Conservation (phyloP, 2,329 filamentous ascomycete genomes). For the Sporothrix brasiliensis region DNA sequence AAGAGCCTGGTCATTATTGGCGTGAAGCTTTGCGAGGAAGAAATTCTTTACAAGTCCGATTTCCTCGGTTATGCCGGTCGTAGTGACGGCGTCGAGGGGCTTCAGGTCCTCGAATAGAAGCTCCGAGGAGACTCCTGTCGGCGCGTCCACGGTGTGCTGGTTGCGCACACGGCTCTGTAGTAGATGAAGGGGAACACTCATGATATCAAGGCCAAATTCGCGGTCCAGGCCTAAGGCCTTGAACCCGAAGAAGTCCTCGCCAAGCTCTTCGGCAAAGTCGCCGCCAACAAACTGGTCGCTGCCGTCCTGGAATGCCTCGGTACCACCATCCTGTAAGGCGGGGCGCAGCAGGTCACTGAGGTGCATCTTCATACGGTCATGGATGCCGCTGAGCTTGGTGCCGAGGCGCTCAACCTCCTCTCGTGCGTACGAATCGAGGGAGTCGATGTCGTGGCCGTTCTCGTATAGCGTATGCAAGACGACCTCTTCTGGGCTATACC, state of each 20-base stretch:
- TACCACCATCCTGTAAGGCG: slow-evolving; percentile 76
- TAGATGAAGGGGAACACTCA: slow-evolving; percentile 91
- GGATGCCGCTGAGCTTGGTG: slow-evolving; percentile 76
- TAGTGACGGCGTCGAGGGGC: slow-evolving; percentile 74
- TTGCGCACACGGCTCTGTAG: slow-evolving; percentile 88
- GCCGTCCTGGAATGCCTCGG: slow-evolving; percentile 92
- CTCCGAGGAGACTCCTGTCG: slow-evolving; percentile 60
- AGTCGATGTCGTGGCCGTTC: slow-evolving; percentile 79
- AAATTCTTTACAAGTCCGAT: slow-evolving; percentile 89
- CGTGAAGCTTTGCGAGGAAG: slow-evolving; percentile 85
- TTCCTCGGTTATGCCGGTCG: slow-evolving; percentile 74
- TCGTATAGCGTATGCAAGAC: slow-evolving; percentile 83
- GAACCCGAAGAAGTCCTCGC: slow-evolving; percentile 99
- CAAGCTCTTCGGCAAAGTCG: slow-evolving; percentile 96
- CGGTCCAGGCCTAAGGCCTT: slow-evolving; percentile 89
- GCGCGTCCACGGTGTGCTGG: slow-evolving; percentile 76
- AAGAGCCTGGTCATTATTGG: slow-evolving; percentile 78
- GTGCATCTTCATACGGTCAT: slow-evolving; percentile 93
- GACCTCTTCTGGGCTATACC: slow-evolving; percentile 82
- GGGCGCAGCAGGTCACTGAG: slow-evolving; percentile 91
- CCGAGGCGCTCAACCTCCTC: slow-evolving; percentile 90
- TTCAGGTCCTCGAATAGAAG: slow-evolving; percentile 69
- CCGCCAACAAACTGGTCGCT: slow-evolving; percentile 96
- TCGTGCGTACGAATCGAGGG: slow-evolving; percentile 81
- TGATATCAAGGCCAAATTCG: slow-evolving; percentile 83